Evolutionary conservation across 257 asterid species (phyloP), one percentile per base, ranked within the genome.

Genomic region (Voacanga thouarsii): DNA sequence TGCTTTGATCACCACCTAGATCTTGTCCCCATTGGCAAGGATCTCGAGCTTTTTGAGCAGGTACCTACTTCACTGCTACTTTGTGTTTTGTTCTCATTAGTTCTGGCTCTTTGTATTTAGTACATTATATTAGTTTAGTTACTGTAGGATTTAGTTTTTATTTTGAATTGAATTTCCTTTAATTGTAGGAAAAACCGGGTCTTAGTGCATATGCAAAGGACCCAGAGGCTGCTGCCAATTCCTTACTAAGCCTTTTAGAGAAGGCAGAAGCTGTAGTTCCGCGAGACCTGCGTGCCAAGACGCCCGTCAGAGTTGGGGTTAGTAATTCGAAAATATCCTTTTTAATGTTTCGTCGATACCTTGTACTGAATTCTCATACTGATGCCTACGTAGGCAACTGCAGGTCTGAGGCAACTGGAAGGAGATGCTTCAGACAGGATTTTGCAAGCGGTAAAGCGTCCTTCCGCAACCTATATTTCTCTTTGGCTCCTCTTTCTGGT

Each of bases 291-390:
- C 89, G 80, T 37, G 75, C 75, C 59, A 51, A 63, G n/a, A 84
- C 97, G 6, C 97, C 97, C 4, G 90, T 89, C 57, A 85, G 79
- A 80, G 92, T 92, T 74, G 97, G 97, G 90, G 97, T 92, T 19
- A 81, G 88, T 78, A 76, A 28, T 57, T 70, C 0, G 18, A 68
- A 19, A 68, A 19, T 68, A 24, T 67, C 49, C 15, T 53, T 39
- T 45, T 50, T 50, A 50, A 30, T 43, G 1, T 18, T 64, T 19
- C 8, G 24, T 65, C 12, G 21, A 7, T 64, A 44, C 33, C 45
- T 64, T 65, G 9, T 33, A 65, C 57, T 65, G 7, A n/a, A 5
- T 60, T 39, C 50, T 63, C 50, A 6, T 37, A 30, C 67, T 18
- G 55, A 59, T 75, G 77, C 53, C 12, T 39, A 26, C 66, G 33